Evolutionary conservation across 2,329 filamentous ascomycete genomes (phyloP).

Genomic region (Aspergillus neoniger): DNA sequence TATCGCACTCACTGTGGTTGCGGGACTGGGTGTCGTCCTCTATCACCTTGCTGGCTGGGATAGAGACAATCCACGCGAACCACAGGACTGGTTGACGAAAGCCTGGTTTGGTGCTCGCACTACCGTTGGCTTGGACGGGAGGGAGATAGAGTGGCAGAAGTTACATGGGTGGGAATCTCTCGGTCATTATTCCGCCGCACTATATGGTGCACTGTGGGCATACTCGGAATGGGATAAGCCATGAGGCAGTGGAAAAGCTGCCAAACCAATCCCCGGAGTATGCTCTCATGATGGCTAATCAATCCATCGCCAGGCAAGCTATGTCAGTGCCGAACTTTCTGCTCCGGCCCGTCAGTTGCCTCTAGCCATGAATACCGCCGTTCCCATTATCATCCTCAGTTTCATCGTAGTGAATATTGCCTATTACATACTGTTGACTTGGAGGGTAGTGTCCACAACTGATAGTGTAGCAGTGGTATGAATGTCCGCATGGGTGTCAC

Average conservation of each 20-base stretch:
- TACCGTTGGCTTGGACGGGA: conserved; percentile 14
- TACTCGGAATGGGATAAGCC: conserved; percentile 24
- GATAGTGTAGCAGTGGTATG: conserved; percentile 21
- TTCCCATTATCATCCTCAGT: conserved; percentile 16
- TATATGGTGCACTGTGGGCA: conserved; percentile 20
- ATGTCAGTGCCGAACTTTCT: conserved; percentile 18
- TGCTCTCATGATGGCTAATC: no score
- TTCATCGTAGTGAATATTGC: conserved; percentile 20
- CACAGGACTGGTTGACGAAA: conserved; percentile 16
- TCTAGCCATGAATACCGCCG: conserved; percentile 18
- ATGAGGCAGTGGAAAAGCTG: background rate
- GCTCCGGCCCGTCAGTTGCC: conserved; percentile 19
- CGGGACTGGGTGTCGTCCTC: conserved; percentile 12
- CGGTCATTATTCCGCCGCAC: conserved; percentile 19
- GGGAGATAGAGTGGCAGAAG: conserved; percentile 16
- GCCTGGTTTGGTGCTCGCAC: conserved; percentile 16
- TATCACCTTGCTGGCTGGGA: background rate
- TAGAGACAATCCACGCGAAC: background rate
- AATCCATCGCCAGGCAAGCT: conserved; percentile 12
- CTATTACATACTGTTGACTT: conserved; percentile 18
- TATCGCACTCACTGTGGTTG: conserved; percentile 10
- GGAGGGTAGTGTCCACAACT: conserved; percentile 16
- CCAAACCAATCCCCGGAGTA: no score
- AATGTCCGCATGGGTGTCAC: background rate
- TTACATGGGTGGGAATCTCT: conserved; percentile 17